phyloP scores from a whole-genome alignment of 257 asterid species.

The Oldenlandia corymbosa region DNA sequence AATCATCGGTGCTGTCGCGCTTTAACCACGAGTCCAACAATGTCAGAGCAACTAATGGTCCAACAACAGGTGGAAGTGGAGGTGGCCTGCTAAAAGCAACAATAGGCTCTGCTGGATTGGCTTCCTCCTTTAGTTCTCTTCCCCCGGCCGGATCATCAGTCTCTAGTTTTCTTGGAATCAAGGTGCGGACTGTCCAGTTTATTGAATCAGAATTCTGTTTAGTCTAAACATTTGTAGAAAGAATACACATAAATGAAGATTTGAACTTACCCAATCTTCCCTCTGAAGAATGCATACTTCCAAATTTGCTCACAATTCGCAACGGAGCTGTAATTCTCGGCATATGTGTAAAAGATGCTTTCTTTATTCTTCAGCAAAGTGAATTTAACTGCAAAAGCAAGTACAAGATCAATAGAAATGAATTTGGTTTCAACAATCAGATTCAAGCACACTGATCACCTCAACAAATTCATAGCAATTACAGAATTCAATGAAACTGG shows the following conservation, averaged over 20 bases:
- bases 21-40: slow-evolving; percentile 45
- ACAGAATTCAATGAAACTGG: no score
- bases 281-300: slow-evolving; percentile 8
- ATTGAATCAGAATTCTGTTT: not conserved
- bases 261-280: slow-evolving; percentile 31
- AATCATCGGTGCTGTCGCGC: slow-evolving; percentile 40
- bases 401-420: not conserved
- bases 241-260: not conserved
- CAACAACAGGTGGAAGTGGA: slow-evolving; percentile 50
- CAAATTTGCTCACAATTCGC: slow-evolving; percentile 13
- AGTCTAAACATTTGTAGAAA: not conserved
- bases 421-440: not conserved
- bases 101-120: slow-evolving; percentile 40
- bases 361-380: slow-evolving; percentile 5
- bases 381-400: slow-evolving; percentile 1
- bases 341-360: slow-evolving; percentile 16
- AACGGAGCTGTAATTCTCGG: slow-evolving; percentile 13
- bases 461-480: no score
- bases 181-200: slow-evolving; percentile 24
- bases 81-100: slow-evolving; percentile 61
- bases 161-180: slow-evolving; percentile 25
- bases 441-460: no score
- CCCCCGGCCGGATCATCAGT: slow-evolving; percentile 20
- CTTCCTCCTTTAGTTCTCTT: slow-evolving; percentile 21
- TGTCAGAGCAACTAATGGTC: slow-evolving; percentile 55